Evolutionary conservation across 129 eudicot species (phyloP).

Genomic region (Chrysanthemum seticuspe): DNA sequence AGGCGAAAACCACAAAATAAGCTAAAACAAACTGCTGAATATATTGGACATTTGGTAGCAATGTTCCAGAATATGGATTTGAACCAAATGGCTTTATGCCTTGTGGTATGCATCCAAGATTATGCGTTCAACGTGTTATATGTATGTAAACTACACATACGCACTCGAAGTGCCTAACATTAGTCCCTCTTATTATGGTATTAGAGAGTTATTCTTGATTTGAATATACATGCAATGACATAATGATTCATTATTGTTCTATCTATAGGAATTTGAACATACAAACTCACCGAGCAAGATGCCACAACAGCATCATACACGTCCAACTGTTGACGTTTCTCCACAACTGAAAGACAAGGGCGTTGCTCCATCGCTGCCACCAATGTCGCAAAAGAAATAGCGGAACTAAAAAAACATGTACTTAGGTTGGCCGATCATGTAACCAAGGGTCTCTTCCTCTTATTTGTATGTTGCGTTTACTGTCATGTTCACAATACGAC

Average conservation of each 20-base stretch:
- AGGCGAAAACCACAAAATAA: too few species aligned
- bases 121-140: too few species aligned
- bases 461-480: constrained; percentile 17
- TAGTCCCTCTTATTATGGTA: too few species aligned
- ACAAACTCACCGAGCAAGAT: constrained; percentile 18
- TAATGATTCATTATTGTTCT: background rate
- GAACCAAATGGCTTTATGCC: too few species aligned
- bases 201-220: too few species aligned
- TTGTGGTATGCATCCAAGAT: too few species aligned
- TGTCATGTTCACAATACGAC: constrained; percentile 22
- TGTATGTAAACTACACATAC: too few species aligned
- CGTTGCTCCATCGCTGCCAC: constrained; percentile 39
- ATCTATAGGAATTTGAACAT: constrained; percentile 25
- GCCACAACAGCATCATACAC: constrained; percentile 20
- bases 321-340: constrained; percentile 24
- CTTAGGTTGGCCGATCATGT: constrained; percentile 20
- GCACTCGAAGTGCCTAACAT: too few species aligned
- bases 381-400: constrained; percentile 43
- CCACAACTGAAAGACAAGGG: constrained; percentile 26
- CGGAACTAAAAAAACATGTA: constrained; percentile 35
- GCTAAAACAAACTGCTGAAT: too few species aligned
- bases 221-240: too few species aligned
- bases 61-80: too few species aligned
- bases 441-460: constrained; percentile 20
- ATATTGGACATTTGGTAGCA: too few species aligned